Evolutionary conservation across 129 eudicot species (phyloP), one percentile per base, ranked within the genome.

Genomic region (Tagetes patula): DNA sequence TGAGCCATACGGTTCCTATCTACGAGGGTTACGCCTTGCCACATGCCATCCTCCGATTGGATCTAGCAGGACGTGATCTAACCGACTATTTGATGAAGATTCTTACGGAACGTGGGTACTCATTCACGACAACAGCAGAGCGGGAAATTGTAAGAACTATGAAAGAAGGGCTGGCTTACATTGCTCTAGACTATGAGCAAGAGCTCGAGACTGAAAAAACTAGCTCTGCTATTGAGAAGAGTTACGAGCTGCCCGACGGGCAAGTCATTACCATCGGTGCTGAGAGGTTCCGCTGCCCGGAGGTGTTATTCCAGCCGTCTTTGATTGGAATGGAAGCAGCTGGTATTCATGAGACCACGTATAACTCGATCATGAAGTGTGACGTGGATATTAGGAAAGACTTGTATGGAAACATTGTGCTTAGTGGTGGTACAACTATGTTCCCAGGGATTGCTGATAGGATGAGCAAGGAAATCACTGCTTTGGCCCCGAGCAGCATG

Each of bases 401-500:
- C 72, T 76, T 88, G 7, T 88, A 88, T 34, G 91, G 95, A n/a
- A 88, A 88, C 77, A 88, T 88, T 53, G 95, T 88, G 20, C 88
- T 87, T 39, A 88, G 96, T 56, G 96, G 96, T 56, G 96, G 96
- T 70, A 75, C 96, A 0, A 88, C 96, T 74, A 88, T 88, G 96
- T 88, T 88, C 76, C 87, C 89, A 0, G 91, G 96, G 0, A 88
- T 88, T 77, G 89, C 91, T 75, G 96, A 88, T 77, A 80, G 96
- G 75, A 88, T 88, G 96, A 88, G 91, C 77, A 88, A 88, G 72
- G 96, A 88, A 64, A 85, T 88, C 3, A 88, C 96, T 3, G 96
- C 96, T 3, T 71, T 88, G 56, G 95, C 95, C 27, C 95, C 95
- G 0, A 88, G 95, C 67, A 88, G 91, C 91, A 88, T 88, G 95